Percentiles rank a stretch among this genome's conserved stretches.
Evolutionary conservation across 768 basidiomycete genomes (phyloP).

Genomic region (Lactarius quietus): DNA sequence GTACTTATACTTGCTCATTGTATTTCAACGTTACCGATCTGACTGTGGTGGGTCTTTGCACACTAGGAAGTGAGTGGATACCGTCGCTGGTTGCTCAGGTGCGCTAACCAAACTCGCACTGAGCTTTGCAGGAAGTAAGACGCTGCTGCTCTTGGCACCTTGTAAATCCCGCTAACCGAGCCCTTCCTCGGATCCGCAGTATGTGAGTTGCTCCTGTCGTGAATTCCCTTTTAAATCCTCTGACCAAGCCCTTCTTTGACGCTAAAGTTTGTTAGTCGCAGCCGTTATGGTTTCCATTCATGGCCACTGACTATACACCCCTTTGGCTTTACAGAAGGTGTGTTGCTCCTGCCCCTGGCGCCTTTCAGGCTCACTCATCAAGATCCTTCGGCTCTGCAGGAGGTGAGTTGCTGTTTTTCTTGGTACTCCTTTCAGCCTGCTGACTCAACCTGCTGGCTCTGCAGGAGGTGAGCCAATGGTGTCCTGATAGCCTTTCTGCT

Average conservation of each 20-base stretch:
- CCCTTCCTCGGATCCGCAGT: not conserved
- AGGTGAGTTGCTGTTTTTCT: not conserved
- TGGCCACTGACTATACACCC: too few species aligned
- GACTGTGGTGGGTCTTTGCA: not conserved
- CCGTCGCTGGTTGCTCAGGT: too few species aligned
- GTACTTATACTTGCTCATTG: not conserved
- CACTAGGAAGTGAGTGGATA: not conserved
- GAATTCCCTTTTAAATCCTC: not conserved
- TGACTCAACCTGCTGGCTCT: not conserved
- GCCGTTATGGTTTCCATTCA: too few species aligned
- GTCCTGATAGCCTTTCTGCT: too few species aligned
- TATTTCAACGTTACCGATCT: not conserved
- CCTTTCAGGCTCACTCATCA: not conserved
- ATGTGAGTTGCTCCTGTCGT: not conserved
- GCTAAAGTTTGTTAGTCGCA: too few species aligned
- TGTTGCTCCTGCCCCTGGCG: not conserved
- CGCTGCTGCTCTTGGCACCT: not conserved
- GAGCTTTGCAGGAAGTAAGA: not conserved
- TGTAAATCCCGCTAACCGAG: not conserved
- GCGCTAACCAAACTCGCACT: not conserved
- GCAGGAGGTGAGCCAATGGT: too few species aligned
- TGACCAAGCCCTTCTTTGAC: too few species aligned
- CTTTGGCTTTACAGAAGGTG: not conserved
- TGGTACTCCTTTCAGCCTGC: not conserved
- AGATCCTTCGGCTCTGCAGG: not conserved